Conservation (phyloP, 768 basidiomycete genomes). For the Boletus edulis region DNA sequence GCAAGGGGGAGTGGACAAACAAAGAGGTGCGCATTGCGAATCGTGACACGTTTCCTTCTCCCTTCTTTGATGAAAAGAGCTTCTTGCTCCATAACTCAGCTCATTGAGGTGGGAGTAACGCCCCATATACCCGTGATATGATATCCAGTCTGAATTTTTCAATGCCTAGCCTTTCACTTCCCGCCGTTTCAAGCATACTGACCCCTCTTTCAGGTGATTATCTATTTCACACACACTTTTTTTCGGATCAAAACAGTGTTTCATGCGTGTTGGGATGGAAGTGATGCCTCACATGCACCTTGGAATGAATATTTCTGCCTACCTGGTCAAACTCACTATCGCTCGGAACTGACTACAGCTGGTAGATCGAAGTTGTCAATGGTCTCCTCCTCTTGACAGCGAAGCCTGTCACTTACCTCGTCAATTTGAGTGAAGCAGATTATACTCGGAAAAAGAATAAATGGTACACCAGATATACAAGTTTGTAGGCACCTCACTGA, state of each 20-base stretch:
- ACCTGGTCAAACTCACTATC: background rate
- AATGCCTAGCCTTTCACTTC: background rate
- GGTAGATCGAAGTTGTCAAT: conserved; percentile 88
- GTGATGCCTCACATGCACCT: conserved; percentile 66
- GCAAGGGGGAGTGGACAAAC: conserved; percentile 92
- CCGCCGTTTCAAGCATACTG: background rate
- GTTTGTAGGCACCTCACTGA: background rate
- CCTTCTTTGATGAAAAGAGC: conserved; percentile 70
- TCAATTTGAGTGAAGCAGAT: conserved; percentile 94
- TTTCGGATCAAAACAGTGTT: conserved; percentile 60
- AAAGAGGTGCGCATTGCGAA: conserved; percentile 75
- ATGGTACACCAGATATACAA: conserved; percentile 50
- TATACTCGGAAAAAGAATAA: conserved; percentile 99
- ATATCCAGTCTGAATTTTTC: conserved; percentile 41
- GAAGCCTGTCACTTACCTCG: conserved; percentile 96
- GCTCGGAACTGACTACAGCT: conserved; percentile 12
- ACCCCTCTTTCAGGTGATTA: conserved; percentile 24
- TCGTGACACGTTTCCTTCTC: conserved; percentile 1
- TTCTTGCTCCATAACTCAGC: conserved; percentile 86
- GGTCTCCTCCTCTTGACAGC: conserved; percentile 88
- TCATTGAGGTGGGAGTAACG: conserved; percentile 95
- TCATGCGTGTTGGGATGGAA: conserved; percentile 76
- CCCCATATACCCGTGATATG: conserved; percentile 74
- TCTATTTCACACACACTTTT: background rate
- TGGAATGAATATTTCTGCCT: conserved; percentile 3